phyloP scores from a whole-genome alignment of 2,329 filamentous ascomycete species.

The Furcasterigmium furcatum region DNA sequence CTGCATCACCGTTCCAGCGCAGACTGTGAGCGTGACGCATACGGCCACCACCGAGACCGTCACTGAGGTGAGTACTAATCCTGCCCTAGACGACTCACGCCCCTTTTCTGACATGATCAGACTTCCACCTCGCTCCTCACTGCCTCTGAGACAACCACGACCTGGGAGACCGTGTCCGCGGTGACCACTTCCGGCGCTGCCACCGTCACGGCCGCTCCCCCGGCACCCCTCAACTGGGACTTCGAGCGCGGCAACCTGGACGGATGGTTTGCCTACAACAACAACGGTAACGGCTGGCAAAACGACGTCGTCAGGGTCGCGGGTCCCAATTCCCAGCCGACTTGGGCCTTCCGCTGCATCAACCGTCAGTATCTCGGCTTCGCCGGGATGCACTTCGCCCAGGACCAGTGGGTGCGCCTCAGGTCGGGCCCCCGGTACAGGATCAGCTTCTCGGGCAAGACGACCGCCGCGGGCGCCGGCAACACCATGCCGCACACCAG shows the following conservation, averaged over 20 bases:
- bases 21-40: slow-evolving; percentile 13
- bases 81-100: neutral
- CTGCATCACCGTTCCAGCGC: slow-evolving; percentile 16
- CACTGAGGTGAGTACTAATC: slow-evolving; percentile 7
- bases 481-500: neutral
- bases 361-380: neutral
- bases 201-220: neutral
- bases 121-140: neutral
- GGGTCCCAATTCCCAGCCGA: neutral
- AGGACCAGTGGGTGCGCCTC: neutral
- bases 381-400: neutral
- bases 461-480: neutral
- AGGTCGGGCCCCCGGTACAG: neutral
- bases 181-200: neutral
- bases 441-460: neutral
- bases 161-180: neutral
- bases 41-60: slow-evolving; percentile 7
- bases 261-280: neutral
- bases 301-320: neutral
- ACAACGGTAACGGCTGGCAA: neutral
- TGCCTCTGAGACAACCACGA: neutral
- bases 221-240: neutral
- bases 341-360: neutral
- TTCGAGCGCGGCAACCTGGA: neutral
- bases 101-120: neutral